phyloP scores from a whole-genome alignment of 1,284 basidiomycete species.

The Ceratobasidium sp. region DNA sequence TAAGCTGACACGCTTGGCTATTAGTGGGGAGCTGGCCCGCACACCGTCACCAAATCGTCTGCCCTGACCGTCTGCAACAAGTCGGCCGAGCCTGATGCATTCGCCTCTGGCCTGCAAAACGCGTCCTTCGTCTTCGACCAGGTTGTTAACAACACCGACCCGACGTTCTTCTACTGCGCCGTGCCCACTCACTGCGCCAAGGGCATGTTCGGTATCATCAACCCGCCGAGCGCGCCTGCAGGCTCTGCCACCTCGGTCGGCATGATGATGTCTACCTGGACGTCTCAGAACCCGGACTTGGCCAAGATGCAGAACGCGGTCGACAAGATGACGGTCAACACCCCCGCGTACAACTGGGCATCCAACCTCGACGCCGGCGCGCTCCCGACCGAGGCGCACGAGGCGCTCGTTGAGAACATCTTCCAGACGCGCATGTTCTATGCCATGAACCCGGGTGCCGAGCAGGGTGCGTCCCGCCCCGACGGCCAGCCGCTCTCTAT shows the following conservation, averaged over 20 bases:
- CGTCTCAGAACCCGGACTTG: conserved; percentile 63
- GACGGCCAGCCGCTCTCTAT: conserved; percentile 67
- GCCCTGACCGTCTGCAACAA: conserved; percentile 75
- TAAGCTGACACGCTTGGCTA: not conserved
- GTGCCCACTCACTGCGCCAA: conserved; percentile 73
- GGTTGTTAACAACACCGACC: conserved; percentile 74
- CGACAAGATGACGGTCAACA: conserved; percentile 60
- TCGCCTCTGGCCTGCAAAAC: conserved; percentile 72
- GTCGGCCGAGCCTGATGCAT: conserved; percentile 62
- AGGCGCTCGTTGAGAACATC: conserved; percentile 66
- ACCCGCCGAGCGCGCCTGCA: conserved; percentile 65
- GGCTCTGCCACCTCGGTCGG: conserved; percentile 60
- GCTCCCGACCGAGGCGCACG: conserved; percentile 67
- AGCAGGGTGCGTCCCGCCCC: conserved; percentile 54
- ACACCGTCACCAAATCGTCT: conserved; percentile 81
- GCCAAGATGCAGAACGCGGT: conserved; percentile 66
- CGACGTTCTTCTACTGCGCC: conserved; percentile 77
- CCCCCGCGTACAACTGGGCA: conserved; percentile 69
- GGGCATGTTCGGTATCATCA: conserved; percentile 83
- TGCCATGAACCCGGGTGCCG: conserved; percentile 67
- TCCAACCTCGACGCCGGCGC: conserved; percentile 65
- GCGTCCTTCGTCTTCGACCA: conserved; percentile 72
- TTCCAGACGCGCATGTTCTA: conserved; percentile 68
- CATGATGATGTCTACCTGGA: conserved; percentile 63
- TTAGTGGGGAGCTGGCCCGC: conserved; percentile 73